Conservation (phyloP, 306 rosid genomes). For the Lathyrus aphaca region DNA sequence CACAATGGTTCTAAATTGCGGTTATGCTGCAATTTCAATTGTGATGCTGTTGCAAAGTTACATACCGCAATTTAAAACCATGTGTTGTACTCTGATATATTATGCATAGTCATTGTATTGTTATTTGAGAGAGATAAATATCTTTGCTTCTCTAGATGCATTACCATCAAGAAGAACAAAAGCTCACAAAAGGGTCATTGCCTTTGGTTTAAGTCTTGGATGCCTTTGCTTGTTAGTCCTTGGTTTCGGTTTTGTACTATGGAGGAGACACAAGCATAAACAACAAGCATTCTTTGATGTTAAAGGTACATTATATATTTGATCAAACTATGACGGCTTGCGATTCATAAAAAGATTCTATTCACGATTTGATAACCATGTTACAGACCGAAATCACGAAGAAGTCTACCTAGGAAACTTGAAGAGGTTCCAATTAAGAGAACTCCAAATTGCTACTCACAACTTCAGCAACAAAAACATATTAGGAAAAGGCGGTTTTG, state of each 20-base stretch:
- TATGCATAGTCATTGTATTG: conserved; percentile 16
- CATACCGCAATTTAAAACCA: background rate
- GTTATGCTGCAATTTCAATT: background rate
- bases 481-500: conserved; percentile 92
- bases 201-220: conserved; percentile 77
- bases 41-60: background rate
- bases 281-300: conserved; percentile 52
- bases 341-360: background rate
- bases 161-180: conserved; percentile 54
- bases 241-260: conserved; percentile 64
- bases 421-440: conserved; percentile 82
- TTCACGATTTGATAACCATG: background rate
- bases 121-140: conserved; percentile 34
- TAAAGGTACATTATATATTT: conserved; percentile 40
- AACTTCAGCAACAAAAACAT: conserved; percentile 89
- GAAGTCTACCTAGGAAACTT: conserved; percentile 88
- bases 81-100: background rate
- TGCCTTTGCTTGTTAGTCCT: conserved; percentile 68
- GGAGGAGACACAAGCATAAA: conserved; percentile 51
- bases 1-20: background rate
- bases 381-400: conserved; percentile 69
- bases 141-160: conserved; percentile 56
- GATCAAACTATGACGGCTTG: background rate
- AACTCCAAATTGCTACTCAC: conserved; percentile 84
- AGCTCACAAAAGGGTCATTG: conserved; percentile 69